Evolutionary conservation across 78 protist species (phyloP), one percentile per base, ranked within the genome.

Genomic region (slime mould (Dictyostelium discoideum)): DNA sequence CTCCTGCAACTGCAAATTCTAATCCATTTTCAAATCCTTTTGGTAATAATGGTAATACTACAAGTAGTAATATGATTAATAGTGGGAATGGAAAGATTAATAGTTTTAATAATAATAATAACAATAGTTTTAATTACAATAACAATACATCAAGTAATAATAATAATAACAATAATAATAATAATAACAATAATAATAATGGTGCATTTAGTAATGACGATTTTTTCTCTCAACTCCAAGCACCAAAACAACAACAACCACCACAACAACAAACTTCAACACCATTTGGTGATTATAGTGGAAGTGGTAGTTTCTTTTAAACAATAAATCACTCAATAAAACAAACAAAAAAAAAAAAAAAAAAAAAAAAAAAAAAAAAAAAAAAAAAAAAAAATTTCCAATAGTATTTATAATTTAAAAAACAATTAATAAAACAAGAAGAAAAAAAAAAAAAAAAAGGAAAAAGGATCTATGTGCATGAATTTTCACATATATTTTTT

Each of bases 161-260:
- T 22, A 79, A 22, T 42, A 73, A 50, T 11, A 46, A 24, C 24
- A 44, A 44, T 22, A 79, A 22, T 42, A 73, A 50, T 48, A 29
- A 84, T 11, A 32, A 32, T 14, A 69, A 44, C 2, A 80, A 44
- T 24, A 80, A 44, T 22, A 79, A 22, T 42, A 42, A 32, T 16
- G 40, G 48, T 44, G 84, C 65, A 20, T 44, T 44, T n/a, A 57
- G 84, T 44, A 44, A 44, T 44, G 84, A 42, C 24, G 84, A 79
- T n/a, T 79, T 79, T 37, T 79, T 79, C 44, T 42, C 84, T n/a
- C 13, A 46, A 46, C 24, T 44, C 6, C 60, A 44, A 37, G 79
- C 73, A 72, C 87, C 85, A 29, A 24, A 26, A 85, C 24, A 18
- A 86, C 92, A 37, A 83, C 84, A 20, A 85, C 84, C 26, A 24